A percentile compares a stretch with the other conserved stretches of the same genome.
Conservation (phyloP, 129 eudicot species). For the Cynara cardunculus region DNA sequence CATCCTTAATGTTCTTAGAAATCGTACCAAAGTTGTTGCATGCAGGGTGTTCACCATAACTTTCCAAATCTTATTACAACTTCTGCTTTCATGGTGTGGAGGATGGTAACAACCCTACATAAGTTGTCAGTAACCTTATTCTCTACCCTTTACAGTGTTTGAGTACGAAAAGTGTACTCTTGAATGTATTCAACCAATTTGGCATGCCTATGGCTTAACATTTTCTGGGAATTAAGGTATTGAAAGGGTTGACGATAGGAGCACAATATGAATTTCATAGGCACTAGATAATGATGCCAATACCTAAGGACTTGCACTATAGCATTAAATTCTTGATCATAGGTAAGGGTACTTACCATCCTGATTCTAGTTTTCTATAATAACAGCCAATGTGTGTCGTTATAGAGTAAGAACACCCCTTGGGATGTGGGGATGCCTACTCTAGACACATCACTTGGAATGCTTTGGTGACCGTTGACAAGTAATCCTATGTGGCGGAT, state of each 20-base stretch:
- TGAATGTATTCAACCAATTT: background rate
- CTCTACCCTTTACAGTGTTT: background rate
- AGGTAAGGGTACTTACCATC: background rate
- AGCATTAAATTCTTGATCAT: background rate
- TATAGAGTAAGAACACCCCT: background rate
- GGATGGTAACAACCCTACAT: background rate
- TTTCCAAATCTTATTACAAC: background rate
- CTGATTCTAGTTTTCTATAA: too few relatives aligned
- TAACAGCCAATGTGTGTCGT: background rate
- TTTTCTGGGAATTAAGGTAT: background rate
- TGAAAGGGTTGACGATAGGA: background rate
- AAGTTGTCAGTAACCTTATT: background rate
- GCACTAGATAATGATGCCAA: background rate
- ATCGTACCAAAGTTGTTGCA: background rate
- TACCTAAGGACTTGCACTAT: background rate
- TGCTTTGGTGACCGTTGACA: background rate
- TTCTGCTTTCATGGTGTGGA: background rate
- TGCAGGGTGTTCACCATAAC: background rate
- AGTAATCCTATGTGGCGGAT: too few relatives aligned
- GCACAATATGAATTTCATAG: background rate
- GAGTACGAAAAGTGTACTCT: too few relatives aligned
- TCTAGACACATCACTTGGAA: background rate
- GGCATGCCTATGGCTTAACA: background rate
- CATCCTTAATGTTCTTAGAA: background rate
- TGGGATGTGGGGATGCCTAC: background rate